phyloP scores from a whole-genome alignment of 2,329 filamentous ascomycete genomes.

The Ilyonectria sp. region DNA sequence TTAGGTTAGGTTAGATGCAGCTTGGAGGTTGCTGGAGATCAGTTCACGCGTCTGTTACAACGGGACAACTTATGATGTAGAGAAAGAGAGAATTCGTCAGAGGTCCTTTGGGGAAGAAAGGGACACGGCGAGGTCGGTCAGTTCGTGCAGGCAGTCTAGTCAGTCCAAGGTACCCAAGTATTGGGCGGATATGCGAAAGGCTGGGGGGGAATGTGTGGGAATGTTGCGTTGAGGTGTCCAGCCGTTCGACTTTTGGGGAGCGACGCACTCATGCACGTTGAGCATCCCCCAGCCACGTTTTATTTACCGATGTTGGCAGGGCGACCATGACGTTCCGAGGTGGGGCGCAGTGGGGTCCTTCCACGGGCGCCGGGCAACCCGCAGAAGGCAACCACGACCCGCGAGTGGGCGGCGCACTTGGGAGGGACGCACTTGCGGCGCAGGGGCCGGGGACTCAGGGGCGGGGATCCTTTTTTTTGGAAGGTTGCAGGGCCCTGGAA shows the following conservation, averaged over 20 bases:
- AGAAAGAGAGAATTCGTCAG: conserved; percentile 37
- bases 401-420: conserved; percentile 4
- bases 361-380: conserved; percentile 42
- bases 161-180: conserved; percentile 17
- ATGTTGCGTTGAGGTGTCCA: conserved; percentile 41
- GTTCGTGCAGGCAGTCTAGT: conserved; percentile 15
- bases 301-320: conserved; percentile 48
- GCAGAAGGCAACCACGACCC: neutral
- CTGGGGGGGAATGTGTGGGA: conserved; percentile 37
- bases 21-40: conserved; percentile 37
- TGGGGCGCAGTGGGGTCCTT: conserved; percentile 21
- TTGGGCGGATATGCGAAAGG: conserved; percentile 44
- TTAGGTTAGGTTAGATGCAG: conserved; percentile 21
- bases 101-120: neutral
- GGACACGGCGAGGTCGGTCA: conserved; percentile 1
- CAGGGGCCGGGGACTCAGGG: neutral
- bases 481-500: conserved; percentile 20
- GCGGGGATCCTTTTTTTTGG: conserved; percentile 21
- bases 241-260: conserved; percentile 45
- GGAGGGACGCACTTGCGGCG: too few species aligned
- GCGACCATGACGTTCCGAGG: conserved; percentile 43
- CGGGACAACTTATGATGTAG: conserved; percentile 36
- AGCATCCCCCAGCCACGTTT: conserved; percentile 42
- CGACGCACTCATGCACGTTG: conserved; percentile 32
- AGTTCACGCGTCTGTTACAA: conserved; percentile 45